Evolutionary conservation across 2,329 filamentous ascomycete genomes (phyloP), one percentile per base, ranked within the genome.

Genomic region (Bretziella fagacearum): DNA sequence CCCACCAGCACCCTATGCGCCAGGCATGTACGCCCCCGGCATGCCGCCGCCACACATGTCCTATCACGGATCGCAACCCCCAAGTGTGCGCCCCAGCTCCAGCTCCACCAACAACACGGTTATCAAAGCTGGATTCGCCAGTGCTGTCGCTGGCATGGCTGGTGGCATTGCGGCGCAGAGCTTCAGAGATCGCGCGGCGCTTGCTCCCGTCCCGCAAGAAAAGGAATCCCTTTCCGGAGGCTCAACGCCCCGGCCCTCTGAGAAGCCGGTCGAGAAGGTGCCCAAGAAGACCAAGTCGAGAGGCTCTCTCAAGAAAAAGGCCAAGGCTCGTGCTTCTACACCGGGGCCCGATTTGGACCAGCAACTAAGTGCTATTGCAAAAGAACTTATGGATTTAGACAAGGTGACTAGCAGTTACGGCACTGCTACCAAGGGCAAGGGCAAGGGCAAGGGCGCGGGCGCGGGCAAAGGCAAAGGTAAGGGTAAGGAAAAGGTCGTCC

Each of bases 221-320:
- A 39, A 39, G 17, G 35, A 39, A 22, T 39, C 35, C 23, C 17
- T 37, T 11, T 50, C 48, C 7, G 48, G 48, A 30, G 48, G 43
- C 23, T 50, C 48, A 6, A 50, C 48, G 7, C 48, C 48, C 10
- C 32, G 26, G 22, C 35, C 35, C 13, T 10, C 35, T 11, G 17
- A 39, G 23, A 39, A 39, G n/a, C 5, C 17, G 8, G 8, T 39
- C 18, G 17, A 4, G 18, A 39, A 39, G 35, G 13, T 20, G 8
- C 27, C 30, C 17, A 48, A 33, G 26, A 44, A 27, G 8, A 11
- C 17, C 13, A 29, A 18, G n/a, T 39, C 35, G n/a, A 39, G 35
- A 39, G 35, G 17, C 18, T 39, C 35, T 39, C 18, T 39, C 10
- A 30, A 30, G 35, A 39, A 39, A 8, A 20, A 23, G 18, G 18